Base-by-base conservation (phyloP, 2,329 filamentous ascomycete genomes). In the Aspergillus udagawae region DNA sequence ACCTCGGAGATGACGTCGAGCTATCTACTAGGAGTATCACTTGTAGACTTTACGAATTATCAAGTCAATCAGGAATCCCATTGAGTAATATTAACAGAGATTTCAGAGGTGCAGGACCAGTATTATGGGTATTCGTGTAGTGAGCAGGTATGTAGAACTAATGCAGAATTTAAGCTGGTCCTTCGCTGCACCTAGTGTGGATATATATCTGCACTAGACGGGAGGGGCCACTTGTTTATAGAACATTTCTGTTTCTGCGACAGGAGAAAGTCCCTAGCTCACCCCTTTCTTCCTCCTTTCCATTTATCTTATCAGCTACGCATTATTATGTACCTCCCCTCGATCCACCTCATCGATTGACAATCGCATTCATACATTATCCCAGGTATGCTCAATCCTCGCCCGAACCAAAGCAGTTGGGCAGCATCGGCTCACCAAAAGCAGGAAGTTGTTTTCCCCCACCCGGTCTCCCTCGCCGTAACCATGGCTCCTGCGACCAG, bases 401-500 rank as follows among this genome's bases (percentile, higher is more conserved):
- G 42, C 42, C 42, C 42, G 21, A 45, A 23, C 42, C 42, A 23
- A 23, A 23, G 42, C 41, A 45, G 23, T 47, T 47, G 44, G 44
- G 44, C 23, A 47, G 44, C 44, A 47, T 47, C 21, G 14, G 21
- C 44, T 23, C 20, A 25, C 32, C 32, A 47, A 47, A 23, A 47
- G 44, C 20, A 47, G 20, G 14, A 17, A 17, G 32, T 38, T 35
- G 32, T 17, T 47, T 25, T 23, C 6, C 20, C 44, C 44, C 21
- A 27, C 44, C 21, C n/a, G 41, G 41, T 44, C 8, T 21, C 41
- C 20, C 8, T 20, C n/a, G 21, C 44, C 21, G 44, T 47, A 53
- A 56, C 53, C 56, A 54, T 55, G 56, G 56, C 29, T 52, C 56
- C 52, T 44, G 23, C 50, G 27, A 49, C 53, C 56, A 56, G 45